Percentiles rank a stretch among this genome's conserved stretches.
Evolutionary conservation across 2,329 filamentous ascomycete genomes (phyloP).

Genomic region (Fusarium sp.): DNA sequence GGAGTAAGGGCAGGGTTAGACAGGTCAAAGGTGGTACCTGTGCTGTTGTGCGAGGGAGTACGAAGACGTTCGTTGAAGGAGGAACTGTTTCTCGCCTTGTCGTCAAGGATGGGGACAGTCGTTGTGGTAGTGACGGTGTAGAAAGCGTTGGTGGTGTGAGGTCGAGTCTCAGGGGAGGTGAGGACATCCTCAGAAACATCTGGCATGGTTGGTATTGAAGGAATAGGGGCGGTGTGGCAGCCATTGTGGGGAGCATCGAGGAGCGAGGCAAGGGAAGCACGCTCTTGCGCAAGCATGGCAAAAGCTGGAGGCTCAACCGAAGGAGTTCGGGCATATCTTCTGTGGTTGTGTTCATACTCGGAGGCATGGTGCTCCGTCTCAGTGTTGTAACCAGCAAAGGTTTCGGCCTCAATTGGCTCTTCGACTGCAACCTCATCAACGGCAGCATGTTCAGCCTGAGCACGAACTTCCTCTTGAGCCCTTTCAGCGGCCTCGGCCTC

Average conservation of each 20-base stretch:
- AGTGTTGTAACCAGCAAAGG: slow-evolving; percentile 25
- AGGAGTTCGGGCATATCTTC: slow-evolving; percentile 69
- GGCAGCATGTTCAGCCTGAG: slow-evolving; percentile 9
- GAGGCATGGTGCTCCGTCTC: slow-evolving; percentile 52
- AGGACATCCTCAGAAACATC: slow-evolving; percentile 36
- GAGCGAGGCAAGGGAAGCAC: slow-evolving; percentile 71
- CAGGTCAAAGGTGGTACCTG: slow-evolving; percentile 61
- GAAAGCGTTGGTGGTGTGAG: slow-evolving; percentile 62
- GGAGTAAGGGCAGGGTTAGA: slow-evolving; percentile 72
- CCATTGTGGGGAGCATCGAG: slow-evolving; percentile 66
- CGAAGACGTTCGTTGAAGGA: slow-evolving; percentile 61
- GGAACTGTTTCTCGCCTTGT: slow-evolving; percentile 54
- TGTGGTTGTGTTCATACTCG: slow-evolving; percentile 52
- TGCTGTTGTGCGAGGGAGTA: slow-evolving; percentile 59
- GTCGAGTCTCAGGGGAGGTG: slow-evolving; percentile 52
- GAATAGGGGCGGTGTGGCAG: slow-evolving; percentile 52
- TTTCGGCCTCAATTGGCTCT: slow-evolving; percentile 38
- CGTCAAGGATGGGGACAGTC: slow-evolving; percentile 65
- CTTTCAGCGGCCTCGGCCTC: slow-evolving; percentile 32
- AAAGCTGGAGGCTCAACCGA: slow-evolving; percentile 73
- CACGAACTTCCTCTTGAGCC: slow-evolving; percentile 19
- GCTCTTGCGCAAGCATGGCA: slow-evolving; percentile 65
- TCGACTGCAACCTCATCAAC: slow-evolving; percentile 36
- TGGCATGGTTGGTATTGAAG: slow-evolving; percentile 56
- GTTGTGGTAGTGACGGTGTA: slow-evolving; percentile 66